Evolutionary conservation across 768 basidiomycete species (phyloP), one percentile per base, ranked within the genome.

Genomic region (Trametes meyenii): DNA sequence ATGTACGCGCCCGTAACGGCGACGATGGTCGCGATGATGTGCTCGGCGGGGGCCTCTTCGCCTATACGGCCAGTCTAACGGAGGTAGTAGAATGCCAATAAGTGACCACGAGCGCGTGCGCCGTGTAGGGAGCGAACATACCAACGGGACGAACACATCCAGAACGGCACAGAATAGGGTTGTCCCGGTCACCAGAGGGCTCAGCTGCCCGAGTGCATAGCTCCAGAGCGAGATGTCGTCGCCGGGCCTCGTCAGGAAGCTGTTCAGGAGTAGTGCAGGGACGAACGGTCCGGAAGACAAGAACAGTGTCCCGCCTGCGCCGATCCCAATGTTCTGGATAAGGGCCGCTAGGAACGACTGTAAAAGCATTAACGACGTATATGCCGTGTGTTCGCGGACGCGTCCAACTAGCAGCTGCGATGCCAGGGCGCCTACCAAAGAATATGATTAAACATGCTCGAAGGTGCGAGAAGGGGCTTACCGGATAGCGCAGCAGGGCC

Each of bases 71-170:
- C 95, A 0, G 90, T 93, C 89, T 92, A 65, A n/a, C 6, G 50
- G 14, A 48, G n/a, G 3, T 26, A 40, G 62, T 61, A 67, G 49
- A 49, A 13, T 16, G 6, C 5, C 13, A 11, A 17, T 3, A 12
- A 49, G 10, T 8, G 56, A 50, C 58, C 38, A 12, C 44, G 50
- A 6, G 13, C 19, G 54, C 21, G 19, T 2, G 8, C 16, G 21
- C 14, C 29, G 1, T 14, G 21, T n/a, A 0, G 24, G 6, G 4
- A 14, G 2, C 8, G n/a, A 21, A 74, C 83, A 53, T 63, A 90
- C 90, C 69, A 97, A 74, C 7, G 96, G 96, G 0, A 96, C 92
- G 68, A 98, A 97, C 21, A 98, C 89, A 46, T 96, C 91, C 44
- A 92, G 67, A 3, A 89, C 84, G 5, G 85, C 80, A 43, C 82